Base-by-base conservation (phyloP, 1,284 basidiomycete species). In the Cutaneotrichosporon mucoides region DNA sequence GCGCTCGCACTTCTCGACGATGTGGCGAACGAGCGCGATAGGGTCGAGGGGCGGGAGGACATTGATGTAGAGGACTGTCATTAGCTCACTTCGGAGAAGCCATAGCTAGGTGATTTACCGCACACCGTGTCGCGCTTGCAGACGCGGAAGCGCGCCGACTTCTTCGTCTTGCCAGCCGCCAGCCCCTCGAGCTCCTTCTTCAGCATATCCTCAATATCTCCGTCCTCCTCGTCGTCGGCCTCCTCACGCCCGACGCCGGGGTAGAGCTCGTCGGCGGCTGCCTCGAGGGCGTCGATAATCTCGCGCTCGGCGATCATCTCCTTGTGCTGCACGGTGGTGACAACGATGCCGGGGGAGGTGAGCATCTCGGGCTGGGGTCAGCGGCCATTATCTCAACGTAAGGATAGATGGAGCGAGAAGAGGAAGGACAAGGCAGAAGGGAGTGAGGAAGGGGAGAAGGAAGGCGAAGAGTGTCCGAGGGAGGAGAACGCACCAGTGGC, bases 261-360 rank as follows among this genome's bases (percentile, higher is more conserved):
- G 52, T 76, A 75, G 16, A 76, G 60, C 57, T 70, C 73, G 59
- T 76, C 75, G 15, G 69, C 73, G 2, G 74, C 62, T n/a, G 48
- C 52, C 55, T 76, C 75, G 8, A 76, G 68, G 8, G 66, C 66
- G 7, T 75, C 66, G 35, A 76, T 62, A 35, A 76, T 52, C 59
- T 76, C 75, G 24, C 66, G 55, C 61, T 76, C 75, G 4, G 75
- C 75, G 8, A 62, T 63, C 40, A 60, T 60, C 58, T 76, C 75
- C 56, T 73, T 74, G 53, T 68, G 62, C 57, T 71, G 66, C 2
- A 71, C 61, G 4, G 71, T 67, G 1, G 75, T 72, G 9, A 73
- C 68, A 10, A 62, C 59, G 44, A 76, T 73, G 5, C 75, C 75
- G 10, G 70, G 65, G 4, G 62, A 49, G 10, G 59, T 62, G 41